Base-by-base conservation (phyloP, 768 basidiomycete genomes). In the Gelatoporia subvermispora region DNA sequence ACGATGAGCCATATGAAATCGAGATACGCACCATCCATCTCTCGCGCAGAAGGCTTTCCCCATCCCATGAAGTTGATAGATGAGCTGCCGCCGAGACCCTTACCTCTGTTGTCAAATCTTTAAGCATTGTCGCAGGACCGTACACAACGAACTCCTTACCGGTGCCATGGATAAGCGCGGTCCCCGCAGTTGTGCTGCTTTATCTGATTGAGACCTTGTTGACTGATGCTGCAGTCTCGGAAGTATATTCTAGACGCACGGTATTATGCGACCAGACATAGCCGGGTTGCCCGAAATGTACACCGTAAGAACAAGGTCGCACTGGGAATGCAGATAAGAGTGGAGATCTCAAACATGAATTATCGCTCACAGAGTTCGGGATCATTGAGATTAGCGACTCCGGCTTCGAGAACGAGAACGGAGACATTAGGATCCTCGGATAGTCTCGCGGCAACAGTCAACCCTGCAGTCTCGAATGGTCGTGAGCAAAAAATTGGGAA, bases 391-490 rank as follows among this genome's bases (percentile, higher is more conserved):
- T 58, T 55, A 8, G 54, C 49, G 2, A 28, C 40, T 8, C 67
- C 67, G 0, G 67, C 64, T 48, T 69, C 68, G 31, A 69, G 52
- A 11, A 74, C 66, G 38, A 71, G 58, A 7, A 75, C 72, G 11
- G 64, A 59, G 45, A 62, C 63, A 37, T 61, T 47, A 1, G 63
- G 54, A 50, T 74, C 69, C 41, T 72, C 68, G 10, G 61, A 55
- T 25, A 77, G 60, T 17, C 74, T 61, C 2, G 64, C 64, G 10
- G 72, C 74, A 21, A 75, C 52, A 2, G 69, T 68, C 22, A 74
- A 55, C 9, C 75, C 74, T 2, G 70, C 69, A 17, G 57, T 58
- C 56, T 57, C 22, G 16, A 3, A 2, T 25, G 3, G 35, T 16
- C 5, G 35, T 9, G 17, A 9, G n/a, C 37, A 2, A 18, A 41